phyloP scores from a whole-genome alignment of 2,329 filamentous ascomycete species.

The Zalaria sp. region DNA sequence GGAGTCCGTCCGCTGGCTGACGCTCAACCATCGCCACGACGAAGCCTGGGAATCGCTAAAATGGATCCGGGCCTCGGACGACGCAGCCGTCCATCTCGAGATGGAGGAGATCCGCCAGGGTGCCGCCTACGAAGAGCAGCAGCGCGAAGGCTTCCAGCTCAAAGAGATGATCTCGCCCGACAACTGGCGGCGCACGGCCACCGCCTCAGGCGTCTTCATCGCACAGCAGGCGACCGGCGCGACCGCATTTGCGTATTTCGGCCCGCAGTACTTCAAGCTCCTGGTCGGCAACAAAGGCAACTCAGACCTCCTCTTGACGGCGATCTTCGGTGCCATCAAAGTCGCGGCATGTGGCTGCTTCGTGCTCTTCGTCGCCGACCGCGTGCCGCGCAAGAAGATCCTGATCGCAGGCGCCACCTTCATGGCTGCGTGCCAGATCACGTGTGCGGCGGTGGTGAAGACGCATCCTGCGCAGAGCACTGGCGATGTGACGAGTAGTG shows the following conservation, averaged over 20 bases:
- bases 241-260: constrained; percentile 41
- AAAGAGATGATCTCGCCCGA: constrained; percentile 29
- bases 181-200: constrained; percentile 29
- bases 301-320: constrained; percentile 34
- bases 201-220: constrained; percentile 34
- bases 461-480: constrained; percentile 11
- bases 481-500: constrained; percentile 17
- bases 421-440: constrained; percentile 22
- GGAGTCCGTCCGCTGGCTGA: constrained; percentile 38
- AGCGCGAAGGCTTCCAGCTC: constrained; percentile 27
- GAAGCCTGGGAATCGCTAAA: constrained; percentile 34
- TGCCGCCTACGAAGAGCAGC: constrained; percentile 31
- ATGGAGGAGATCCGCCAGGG: constrained; percentile 37
- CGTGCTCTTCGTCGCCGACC: constrained; percentile 39
- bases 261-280: constrained; percentile 40
- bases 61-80: constrained; percentile 36
- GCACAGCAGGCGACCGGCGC: constrained; percentile 41
- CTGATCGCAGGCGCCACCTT: constrained; percentile 16
- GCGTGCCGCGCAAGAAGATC: constrained; percentile 28
- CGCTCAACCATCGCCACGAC: constrained; percentile 28
- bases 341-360: constrained; percentile 36
- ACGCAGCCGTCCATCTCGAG: constrained; percentile 24
- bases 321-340: constrained; percentile 40
- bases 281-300: constrained; percentile 31
- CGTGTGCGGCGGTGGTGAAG: constrained; percentile 16